Evolutionary conservation across 768 basidiomycete genomes (phyloP), one percentile per base, ranked within the genome.

Genomic region (Thelephora ganbajun): DNA sequence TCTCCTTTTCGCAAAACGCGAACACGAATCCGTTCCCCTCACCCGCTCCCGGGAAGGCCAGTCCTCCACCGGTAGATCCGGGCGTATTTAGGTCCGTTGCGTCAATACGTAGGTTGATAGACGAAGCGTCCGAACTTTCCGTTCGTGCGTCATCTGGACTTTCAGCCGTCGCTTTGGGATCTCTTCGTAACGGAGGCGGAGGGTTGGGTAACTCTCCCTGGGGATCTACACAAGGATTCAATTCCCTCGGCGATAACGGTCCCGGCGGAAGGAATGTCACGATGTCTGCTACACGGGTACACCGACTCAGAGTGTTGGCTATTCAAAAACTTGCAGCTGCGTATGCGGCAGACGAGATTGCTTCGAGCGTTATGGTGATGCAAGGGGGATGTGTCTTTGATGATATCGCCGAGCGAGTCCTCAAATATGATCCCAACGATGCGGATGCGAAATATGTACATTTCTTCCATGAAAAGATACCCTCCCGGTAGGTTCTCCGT

Each of bases 381-480:
- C 90, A 93, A 59, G 88, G 88, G 34, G 88, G 90, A 4, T 89
- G 81, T 52, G 84, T 91, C 2, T 86, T 93, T 57, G 90, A 93
- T 55, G 90, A 93, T 55, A 72, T 93, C n/a, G 90, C 90, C 0
- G 86, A 89, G 59, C 73, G 81, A 12, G 89, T 93, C 7, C 72
- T 92, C 46, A 86, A 69, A 71, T 59, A 75, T 46, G 89, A 91
- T 59, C 84, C 86, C 0, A 67, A 71, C 52, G 83, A 91, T 53
- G 54, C 72, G 7, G 85, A 91, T 55, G 88, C 89, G 11, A 77
- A 73, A 68, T 91, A 92, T 59, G 88, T 93, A 2, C 83, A 91
- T 57, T 93, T 93, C 60, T 93, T 93, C 64, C 90, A 93, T 55
- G 89, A 93, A 59, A 92, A 90, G 66, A 93, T 93, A 53, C 90